These are phyloP conservation scores for Hawksworthiomyces lignivorus DNA, from an alignment of 2,329 filamentous ascomycete species.

Conservation along the genomic window DNA sequence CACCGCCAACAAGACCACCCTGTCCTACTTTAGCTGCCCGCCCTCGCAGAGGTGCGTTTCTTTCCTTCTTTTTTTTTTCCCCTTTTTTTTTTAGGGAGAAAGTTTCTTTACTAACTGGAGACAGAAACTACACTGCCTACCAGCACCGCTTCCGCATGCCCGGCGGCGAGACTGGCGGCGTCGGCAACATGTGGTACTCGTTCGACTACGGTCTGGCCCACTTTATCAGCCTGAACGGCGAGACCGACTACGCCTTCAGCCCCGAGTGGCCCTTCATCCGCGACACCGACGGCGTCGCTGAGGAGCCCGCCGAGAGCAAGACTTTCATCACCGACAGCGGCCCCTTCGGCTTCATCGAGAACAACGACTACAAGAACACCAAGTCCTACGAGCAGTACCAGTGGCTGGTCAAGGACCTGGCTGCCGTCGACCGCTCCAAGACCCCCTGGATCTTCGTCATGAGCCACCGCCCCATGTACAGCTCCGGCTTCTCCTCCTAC, in stretches of 20 bases:
- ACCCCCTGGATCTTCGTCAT: slow-evolving; percentile 18
- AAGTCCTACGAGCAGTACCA: slow-evolving; percentile 36
- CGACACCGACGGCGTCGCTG: slow-evolving; percentile 34
- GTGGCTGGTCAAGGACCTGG: slow-evolving; percentile 17
- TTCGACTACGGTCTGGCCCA: slow-evolving; percentile 48
- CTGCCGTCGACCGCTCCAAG: slow-evolving; percentile 15
- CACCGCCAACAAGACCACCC: slow-evolving; percentile 26
- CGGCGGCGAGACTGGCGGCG: slow-evolving; percentile 36
- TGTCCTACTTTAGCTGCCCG: slow-evolving; percentile 46
- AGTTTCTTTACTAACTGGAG: background rate
- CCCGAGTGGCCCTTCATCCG: slow-evolving; percentile 36
- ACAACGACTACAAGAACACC: slow-evolving; percentile 30
- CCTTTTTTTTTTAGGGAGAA: too few species aligned
- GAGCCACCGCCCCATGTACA: slow-evolving; percentile 18
- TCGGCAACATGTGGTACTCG: slow-evolving; percentile 43
- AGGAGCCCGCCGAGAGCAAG: slow-evolving; percentile 29
- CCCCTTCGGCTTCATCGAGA: slow-evolving; percentile 36
- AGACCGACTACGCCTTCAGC: slow-evolving; percentile 40
- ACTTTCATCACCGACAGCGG: slow-evolving; percentile 41
- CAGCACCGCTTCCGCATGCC: slow-evolving; percentile 46
- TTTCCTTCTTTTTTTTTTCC: background rate
- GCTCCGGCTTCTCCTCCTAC: slow-evolving; percentile 29
- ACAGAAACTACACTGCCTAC: slow-evolving; percentile 41
- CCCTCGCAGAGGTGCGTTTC: slow-evolving; percentile 34
- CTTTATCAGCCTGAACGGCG: slow-evolving; percentile 38